Conservation (phyloP, 2,329 filamentous ascomycete genomes). For the Fusarium pseudonygamai region DNA sequence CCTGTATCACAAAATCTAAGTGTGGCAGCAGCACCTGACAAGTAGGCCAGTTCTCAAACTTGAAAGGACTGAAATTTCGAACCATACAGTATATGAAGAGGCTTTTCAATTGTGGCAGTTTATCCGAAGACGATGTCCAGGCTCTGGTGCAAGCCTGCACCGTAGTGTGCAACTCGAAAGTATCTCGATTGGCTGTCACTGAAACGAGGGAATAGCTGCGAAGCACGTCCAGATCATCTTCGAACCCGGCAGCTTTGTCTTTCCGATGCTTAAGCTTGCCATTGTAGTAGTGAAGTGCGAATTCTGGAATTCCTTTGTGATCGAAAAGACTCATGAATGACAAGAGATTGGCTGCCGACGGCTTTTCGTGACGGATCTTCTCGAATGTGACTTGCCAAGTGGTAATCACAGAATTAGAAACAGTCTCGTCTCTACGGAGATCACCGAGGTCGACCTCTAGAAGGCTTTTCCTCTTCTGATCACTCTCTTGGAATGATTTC, state of each 20-base stretch:
- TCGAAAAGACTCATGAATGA: slow-evolving; percentile 32
- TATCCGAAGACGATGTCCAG: neutral
- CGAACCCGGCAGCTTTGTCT: neutral
- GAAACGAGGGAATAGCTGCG: slow-evolving; percentile 12
- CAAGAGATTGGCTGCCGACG: neutral
- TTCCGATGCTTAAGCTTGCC: accelerated
- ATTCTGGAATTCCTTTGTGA: slow-evolving; percentile 5
- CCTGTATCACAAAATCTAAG: neutral
- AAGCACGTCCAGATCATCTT: slow-evolving; percentile 25
- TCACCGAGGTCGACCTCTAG: slow-evolving; percentile 39
- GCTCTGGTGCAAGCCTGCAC: neutral
- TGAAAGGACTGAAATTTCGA: accelerated
- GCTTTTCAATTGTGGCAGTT: neutral
- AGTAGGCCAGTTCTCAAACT: neutral
- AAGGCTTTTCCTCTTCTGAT: slow-evolving; percentile 40
- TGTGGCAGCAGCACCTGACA: slow-evolving; percentile 14
- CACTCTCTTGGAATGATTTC: slow-evolving; percentile 40
- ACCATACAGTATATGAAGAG: neutral
- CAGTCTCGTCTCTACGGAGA: slow-evolving; percentile 20
- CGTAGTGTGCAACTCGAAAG: slow-evolving; percentile 2
- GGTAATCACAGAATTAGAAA: slow-evolving; percentile 11
- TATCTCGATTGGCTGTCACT: neutral
- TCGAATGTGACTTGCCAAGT: slow-evolving; percentile 28
- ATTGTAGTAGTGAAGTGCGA: neutral
- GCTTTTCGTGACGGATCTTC: neutral